Evolutionary conservation across 306 rosid species (phyloP).

Genomic region (Phaseolus lunatus): DNA sequence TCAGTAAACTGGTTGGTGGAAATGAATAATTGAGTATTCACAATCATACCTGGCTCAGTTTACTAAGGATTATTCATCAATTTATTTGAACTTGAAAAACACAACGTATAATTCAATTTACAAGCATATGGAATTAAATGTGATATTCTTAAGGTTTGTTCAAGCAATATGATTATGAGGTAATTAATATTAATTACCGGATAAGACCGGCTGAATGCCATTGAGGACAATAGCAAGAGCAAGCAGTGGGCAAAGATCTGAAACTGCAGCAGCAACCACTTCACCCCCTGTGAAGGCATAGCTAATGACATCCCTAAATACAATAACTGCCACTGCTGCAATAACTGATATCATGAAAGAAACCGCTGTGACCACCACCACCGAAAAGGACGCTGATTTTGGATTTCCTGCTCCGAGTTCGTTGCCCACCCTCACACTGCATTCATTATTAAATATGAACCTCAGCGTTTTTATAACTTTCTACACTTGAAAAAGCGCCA

Average conservation of each 20-base stretch:
- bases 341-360: slow-evolving; percentile 66
- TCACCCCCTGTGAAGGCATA: slow-evolving; percentile 78
- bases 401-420: slow-evolving; percentile 83
- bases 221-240: slow-evolving; percentile 73
- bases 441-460: too few relatives aligned
- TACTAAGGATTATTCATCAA: too few relatives aligned
- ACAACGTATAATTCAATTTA: too few relatives aligned
- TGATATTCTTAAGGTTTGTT: too few relatives aligned
- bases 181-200: slow-evolving; percentile 54
- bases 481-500: neutral
- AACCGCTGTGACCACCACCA: slow-evolving; percentile 57
- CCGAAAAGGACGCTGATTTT: slow-evolving; percentile 75
- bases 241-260: slow-evolving; percentile 78
- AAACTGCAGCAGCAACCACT: slow-evolving; percentile 81
- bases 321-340: slow-evolving; percentile 53
- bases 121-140: too few relatives aligned
- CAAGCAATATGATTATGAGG: neutral
- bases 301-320: slow-evolving; percentile 63
- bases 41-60: too few relatives aligned
- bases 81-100: too few relatives aligned
- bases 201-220: slow-evolving; percentile 84
- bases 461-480: too few relatives aligned
- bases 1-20: too few relatives aligned
- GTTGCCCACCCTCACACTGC: slow-evolving; percentile 87
- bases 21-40: too few relatives aligned